Conservation (phyloP, 306 rosid genomes). For the Vachellia pachyceras region DNA sequence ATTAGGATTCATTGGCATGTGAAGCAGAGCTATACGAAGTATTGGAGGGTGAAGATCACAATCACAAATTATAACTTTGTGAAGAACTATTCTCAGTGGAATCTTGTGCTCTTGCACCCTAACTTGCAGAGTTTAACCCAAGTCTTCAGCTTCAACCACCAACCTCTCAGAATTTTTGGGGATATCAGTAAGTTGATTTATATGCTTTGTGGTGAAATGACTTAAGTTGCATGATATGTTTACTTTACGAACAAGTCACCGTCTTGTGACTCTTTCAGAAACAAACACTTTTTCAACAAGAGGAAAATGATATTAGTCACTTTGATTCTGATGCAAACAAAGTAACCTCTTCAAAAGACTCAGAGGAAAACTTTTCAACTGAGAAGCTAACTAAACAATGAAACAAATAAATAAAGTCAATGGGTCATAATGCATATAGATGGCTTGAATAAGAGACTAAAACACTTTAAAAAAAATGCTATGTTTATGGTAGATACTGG, state of each 20-base stretch:
- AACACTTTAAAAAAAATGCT: neutral
- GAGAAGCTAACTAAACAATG: neutral
- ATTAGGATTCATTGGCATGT: constrained; percentile 86
- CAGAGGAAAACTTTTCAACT: neutral
- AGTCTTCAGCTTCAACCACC: constrained; percentile 85
- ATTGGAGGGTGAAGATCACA: constrained; percentile 83
- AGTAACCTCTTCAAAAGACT: neutral
- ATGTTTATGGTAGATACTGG: neutral
- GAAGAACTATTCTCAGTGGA: constrained; percentile 81
- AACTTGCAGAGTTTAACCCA: constrained; percentile 59
- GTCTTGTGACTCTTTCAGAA: neutral
- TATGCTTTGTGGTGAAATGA: neutral
- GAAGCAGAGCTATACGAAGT: constrained; percentile 71
- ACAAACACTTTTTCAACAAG: neutral
- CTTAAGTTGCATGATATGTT: neutral
- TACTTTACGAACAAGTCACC: neutral
- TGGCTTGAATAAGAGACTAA: neutral
- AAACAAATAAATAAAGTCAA: neutral
- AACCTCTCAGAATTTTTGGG: constrained; percentile 55
- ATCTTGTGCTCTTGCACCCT: constrained; percentile 74
- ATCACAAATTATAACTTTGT: constrained; percentile 70
- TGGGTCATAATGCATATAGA: neutral
- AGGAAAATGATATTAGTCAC: neutral
- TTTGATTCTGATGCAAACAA: neutral
- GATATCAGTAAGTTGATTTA: constrained; percentile 59